Percentiles rank a stretch among this genome's conserved stretches.
phyloP scores from a whole-genome alignment of 116 monocot species.

The Zostera marina region DNA sequence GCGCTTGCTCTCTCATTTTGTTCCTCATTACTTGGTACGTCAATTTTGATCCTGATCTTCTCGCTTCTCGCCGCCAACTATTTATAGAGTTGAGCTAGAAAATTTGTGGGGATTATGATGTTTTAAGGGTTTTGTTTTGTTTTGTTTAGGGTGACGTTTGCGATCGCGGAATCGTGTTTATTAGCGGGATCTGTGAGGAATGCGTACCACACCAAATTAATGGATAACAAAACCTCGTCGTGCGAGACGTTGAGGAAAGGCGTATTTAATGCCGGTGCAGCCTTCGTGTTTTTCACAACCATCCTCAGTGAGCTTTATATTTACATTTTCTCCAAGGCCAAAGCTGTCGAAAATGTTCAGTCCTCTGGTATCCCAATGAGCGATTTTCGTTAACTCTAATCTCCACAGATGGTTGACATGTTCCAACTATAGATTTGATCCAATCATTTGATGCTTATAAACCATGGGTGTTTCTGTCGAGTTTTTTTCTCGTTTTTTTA shows the following conservation, averaged over 20 bases:
- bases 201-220: slow-evolving; percentile 90
- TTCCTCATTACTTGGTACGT: slow-evolving; percentile 62
- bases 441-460: too few species aligned
- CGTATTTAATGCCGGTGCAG: slow-evolving; percentile 81
- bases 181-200: slow-evolving; percentile 88
- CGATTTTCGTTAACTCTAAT: too few species aligned
- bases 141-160: not conserved
- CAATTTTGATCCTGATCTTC: not conserved
- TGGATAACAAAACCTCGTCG: slow-evolving; percentile 77
- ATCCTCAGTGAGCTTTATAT: slow-evolving; percentile 84
- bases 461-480: too few species aligned
- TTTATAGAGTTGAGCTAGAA: too few species aligned
- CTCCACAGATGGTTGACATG: too few species aligned
- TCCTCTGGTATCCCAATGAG: too few species aligned
- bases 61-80: not conserved
- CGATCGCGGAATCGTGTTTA: slow-evolving; percentile 54
- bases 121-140: not conserved
- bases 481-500: too few species aligned
- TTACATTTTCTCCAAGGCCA: slow-evolving; percentile 77
- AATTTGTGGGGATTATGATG: too few species aligned
- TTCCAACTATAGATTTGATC: too few species aligned
- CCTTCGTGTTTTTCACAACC: slow-evolving; percentile 86
- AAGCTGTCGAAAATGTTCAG: too few species aligned
- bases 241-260: slow-evolving; percentile 83
- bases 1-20: slow-evolving; percentile 60